Evolutionary conservation across 2,329 filamentous ascomycete genomes (phyloP).

Genomic region (Phaeosphaeria sp.): DNA sequence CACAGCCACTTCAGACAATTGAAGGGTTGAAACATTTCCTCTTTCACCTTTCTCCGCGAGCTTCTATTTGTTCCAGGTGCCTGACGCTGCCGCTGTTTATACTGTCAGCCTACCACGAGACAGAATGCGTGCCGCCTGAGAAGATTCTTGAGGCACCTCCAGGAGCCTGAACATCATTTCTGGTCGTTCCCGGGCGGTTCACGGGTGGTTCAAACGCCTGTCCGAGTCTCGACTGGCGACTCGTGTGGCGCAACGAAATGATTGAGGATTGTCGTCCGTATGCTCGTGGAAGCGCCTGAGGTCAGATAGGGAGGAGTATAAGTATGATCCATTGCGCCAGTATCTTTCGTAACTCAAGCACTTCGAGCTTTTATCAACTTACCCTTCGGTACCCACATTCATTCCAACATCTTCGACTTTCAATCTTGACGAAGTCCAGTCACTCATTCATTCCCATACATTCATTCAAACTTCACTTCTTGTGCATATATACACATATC

Average conservation of each 20-base stretch:
- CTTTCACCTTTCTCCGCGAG: background rate
- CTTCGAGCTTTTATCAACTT: background rate
- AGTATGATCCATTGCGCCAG: background rate
- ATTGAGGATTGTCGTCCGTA: background rate
- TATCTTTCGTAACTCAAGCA: background rate
- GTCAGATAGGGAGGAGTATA: background rate
- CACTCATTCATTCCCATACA: conserved; percentile 33
- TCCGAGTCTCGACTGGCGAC: conserved; percentile 17
- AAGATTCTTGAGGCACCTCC: conserved; percentile 12
- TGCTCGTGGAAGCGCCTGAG: background rate
- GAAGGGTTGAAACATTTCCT: conserved; percentile 9
- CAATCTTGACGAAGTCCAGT: conserved; percentile 41
- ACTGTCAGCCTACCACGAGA: conserved; percentile 20
- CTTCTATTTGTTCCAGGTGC: conserved; percentile 18
- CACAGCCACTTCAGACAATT: conserved; percentile 27
- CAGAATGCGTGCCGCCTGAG: too few species aligned
- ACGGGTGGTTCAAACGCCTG: conserved; percentile 11
- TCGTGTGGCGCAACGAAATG: conserved; percentile 8
- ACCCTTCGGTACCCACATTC: conserved; percentile 8
- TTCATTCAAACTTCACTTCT: conserved; percentile 6
- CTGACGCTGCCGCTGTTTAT: conserved; percentile 10
- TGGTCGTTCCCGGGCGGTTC: conserved; percentile 15
- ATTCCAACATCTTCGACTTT: conserved; percentile 13
- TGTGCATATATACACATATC: background rate
- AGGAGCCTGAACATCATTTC: conserved; percentile 10